Conservation (phyloP, 257 asterid species). For the Coffea canephora region DNA sequence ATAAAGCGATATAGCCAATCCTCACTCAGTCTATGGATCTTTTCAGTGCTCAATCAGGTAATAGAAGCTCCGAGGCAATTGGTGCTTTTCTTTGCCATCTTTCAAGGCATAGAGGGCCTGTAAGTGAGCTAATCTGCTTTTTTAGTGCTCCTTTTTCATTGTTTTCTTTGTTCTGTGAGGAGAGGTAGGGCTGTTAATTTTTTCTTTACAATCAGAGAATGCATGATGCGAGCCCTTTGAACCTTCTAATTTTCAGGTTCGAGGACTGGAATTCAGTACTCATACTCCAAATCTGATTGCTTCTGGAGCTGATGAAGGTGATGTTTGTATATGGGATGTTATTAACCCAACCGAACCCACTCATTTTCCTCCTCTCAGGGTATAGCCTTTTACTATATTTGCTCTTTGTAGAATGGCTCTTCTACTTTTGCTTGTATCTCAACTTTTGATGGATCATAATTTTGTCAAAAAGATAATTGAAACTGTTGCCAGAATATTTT, state of each 20-base stretch:
- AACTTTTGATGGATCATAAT: neutral
- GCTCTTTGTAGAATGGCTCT: neutral
- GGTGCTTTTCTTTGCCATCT: conserved; percentile 66
- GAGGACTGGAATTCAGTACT: conserved; percentile 84
- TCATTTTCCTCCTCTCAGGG: conserved; percentile 90
- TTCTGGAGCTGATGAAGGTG: conserved; percentile 99
- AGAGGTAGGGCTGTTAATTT: neutral
- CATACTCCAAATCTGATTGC: conserved; percentile 78
- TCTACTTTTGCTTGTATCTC: neutral
- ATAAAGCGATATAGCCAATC: neutral
- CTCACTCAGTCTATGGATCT: conserved; percentile 12
- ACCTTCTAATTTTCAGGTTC: conserved; percentile 51
- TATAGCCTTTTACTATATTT: conserved; percentile 20
- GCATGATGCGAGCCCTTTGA: conserved; percentile 14
- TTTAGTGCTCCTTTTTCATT: neutral
- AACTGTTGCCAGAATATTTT: neutral
- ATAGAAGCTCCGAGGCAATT: conserved; percentile 46
- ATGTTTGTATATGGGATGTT: conserved; percentile 90
- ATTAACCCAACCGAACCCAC: conserved; percentile 70
- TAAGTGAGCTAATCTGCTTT: conserved; percentile 40
- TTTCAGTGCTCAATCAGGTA: conserved; percentile 46
- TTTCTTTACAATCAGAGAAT: conserved; percentile 1
- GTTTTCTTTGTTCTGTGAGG: neutral
- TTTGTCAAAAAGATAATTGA: neutral
- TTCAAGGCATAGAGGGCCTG: conserved; percentile 88